Conservation (phyloP, 2,329 filamentous ascomycete species). For the Neurospora sp. region DNA sequence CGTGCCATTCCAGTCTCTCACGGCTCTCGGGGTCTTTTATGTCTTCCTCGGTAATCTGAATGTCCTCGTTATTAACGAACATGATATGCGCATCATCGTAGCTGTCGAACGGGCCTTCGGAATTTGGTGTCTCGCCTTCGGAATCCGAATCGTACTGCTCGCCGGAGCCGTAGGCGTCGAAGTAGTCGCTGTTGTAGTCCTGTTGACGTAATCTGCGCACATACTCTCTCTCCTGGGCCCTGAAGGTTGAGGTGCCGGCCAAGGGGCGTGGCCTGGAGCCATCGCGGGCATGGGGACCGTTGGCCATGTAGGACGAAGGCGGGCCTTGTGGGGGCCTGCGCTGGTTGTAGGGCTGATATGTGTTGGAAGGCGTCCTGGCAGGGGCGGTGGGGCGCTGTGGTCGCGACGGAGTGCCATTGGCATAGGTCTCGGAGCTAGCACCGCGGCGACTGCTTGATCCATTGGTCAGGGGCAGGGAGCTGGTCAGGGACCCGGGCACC, state of each 20-base stretch:
- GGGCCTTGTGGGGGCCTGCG: conserved; percentile 33
- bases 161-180: conserved; percentile 60
- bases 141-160: conserved; percentile 65
- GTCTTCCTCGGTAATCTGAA: conserved; percentile 83
- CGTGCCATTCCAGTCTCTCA: conserved; percentile 93
- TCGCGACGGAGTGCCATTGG: conserved; percentile 29
- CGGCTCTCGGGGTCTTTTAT: conserved; percentile 78
- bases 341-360: conserved; percentile 62
- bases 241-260: conserved; percentile 36
- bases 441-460: conserved; percentile 30
- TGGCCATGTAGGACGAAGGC: conserved; percentile 30
- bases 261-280: conserved; percentile 41
- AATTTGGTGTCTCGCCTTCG: conserved; percentile 82
- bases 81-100: conserved; percentile 89
- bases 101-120: conserved; percentile 73
- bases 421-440: conserved; percentile 18
- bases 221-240: conserved; percentile 88
- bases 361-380: conserved; percentile 65
- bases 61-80: conserved; percentile 83
- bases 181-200: conserved; percentile 51
- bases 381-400: conserved; percentile 59
- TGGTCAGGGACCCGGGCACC: conserved; percentile 15
- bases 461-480: conserved; percentile 22
- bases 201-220: conserved; percentile 84
- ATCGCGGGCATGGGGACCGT: conserved; percentile 34